phyloP scores from a whole-genome alignment of 371 early-diverging fungal genomes.

The Gilbertella persicaria region DNA sequence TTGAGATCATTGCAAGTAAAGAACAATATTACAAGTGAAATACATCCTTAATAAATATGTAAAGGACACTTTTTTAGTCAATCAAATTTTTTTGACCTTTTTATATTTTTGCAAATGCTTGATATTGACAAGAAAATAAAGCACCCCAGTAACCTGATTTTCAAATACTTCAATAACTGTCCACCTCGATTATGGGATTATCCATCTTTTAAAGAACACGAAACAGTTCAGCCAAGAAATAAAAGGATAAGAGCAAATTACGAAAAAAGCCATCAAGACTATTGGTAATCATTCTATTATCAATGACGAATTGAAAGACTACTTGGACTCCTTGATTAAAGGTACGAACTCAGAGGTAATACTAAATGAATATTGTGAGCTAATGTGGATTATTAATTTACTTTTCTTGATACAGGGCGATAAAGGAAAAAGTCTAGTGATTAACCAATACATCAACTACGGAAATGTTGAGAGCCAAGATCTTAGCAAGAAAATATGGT shows the following conservation, averaged over 20 bases:
- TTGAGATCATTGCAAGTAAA: conserved; percentile 15
- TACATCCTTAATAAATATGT: conserved; percentile 12
- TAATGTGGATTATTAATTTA: conserved; percentile 11
- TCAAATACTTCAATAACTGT: not conserved
- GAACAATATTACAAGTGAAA: conserved; percentile 1
- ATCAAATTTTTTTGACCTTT: conserved; percentile 5
- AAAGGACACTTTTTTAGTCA: conserved; percentile 2
- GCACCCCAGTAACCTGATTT: not conserved
- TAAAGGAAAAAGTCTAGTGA: conserved; percentile 5
- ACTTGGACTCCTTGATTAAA: conserved; percentile 8
- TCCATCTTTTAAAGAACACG: no score
- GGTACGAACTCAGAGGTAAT: conserved; percentile 6
- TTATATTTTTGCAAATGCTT: not conserved
- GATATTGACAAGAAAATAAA: not conserved
- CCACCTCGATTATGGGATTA: no score
- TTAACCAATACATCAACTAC: conserved; percentile 12
- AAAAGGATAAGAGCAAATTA: no score
- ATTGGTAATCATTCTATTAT: conserved; percentile 7
- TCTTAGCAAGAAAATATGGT: no score
- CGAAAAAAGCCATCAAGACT: conserved; percentile 3
- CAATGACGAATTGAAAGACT: conserved; percentile 11
- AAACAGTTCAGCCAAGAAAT: no score
- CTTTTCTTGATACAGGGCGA: conserved; percentile 11
- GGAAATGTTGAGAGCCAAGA: conserved; percentile 13
- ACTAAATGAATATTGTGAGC: conserved; percentile 15